Conservation (phyloP, 2,329 filamentous ascomycete species). For the Aureobasidium pullulans region DNA sequence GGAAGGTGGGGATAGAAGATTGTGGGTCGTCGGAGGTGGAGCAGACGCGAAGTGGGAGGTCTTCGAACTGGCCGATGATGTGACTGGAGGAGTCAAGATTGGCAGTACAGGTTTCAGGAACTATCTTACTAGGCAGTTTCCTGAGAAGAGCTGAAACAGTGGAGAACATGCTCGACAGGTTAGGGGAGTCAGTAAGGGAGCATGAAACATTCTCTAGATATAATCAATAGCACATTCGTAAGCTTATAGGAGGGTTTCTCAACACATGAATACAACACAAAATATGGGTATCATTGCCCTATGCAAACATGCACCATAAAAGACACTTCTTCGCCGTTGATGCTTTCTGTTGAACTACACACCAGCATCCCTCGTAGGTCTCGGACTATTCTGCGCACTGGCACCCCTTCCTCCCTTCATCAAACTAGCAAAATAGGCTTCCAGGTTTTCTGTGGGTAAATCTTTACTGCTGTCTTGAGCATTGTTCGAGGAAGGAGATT, state of each 20-base stretch:
- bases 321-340: neutral
- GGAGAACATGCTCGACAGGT: too few species aligned
- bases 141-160: constrained; percentile 6
- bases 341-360: neutral
- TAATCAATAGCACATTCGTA: neutral
- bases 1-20: constrained; percentile 13
- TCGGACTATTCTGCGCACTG: constrained; percentile 15
- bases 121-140: constrained; percentile 28
- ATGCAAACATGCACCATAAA: too few species aligned
- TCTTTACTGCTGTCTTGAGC: constrained; percentile 41
- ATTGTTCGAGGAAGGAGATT: constrained; percentile 19
- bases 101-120: constrained; percentile 26
- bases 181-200: too few species aligned
- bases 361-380: constrained; percentile 12
- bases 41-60: constrained; percentile 28
- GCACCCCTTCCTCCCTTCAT: constrained; percentile 39
- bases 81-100: constrained; percentile 21
- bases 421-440: constrained; percentile 53
- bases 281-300: neutral
- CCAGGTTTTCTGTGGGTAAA: constrained; percentile 47
- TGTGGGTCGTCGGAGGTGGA: constrained; percentile 29
- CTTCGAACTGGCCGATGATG: constrained; percentile 25
- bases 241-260: neutral
- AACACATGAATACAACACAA: neutral
- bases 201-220: too few species aligned